Evolutionary conservation across 1,284 basidiomycete species (phyloP).

Genomic region (Boletus mariae): DNA sequence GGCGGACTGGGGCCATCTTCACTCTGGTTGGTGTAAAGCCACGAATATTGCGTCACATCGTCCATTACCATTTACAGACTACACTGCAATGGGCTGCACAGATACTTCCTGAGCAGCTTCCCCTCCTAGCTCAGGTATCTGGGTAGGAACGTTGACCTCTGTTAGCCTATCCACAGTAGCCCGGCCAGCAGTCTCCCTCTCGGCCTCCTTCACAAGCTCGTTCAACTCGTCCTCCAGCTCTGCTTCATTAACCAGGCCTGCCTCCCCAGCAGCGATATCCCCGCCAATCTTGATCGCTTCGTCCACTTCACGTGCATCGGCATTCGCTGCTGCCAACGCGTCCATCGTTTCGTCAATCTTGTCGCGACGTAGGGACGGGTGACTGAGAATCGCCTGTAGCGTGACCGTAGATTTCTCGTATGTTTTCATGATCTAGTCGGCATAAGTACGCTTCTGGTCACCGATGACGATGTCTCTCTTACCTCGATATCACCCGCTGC

Average conservation of each 20-base stretch:
- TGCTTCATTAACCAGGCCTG: conserved; percentile 52
- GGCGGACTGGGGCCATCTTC: conserved; percentile 62
- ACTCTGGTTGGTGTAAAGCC: background rate
- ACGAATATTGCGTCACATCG: conserved; percentile 1
- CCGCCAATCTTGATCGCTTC: conserved; percentile 69
- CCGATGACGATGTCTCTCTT: conserved; percentile 11
- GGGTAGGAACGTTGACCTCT: conserved; percentile 16
- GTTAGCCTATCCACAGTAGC: conserved; percentile 20
- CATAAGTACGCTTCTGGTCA: background rate
- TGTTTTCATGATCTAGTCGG: conserved; percentile 74
- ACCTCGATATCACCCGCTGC: conserved; percentile 89
- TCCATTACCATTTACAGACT: conserved; percentile 13
- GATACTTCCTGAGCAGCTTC: background rate
- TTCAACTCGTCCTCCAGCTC: conserved; percentile 62
- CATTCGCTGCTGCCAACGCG: conserved; percentile 76
- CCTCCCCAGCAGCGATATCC: conserved; percentile 52
- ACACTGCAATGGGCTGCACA: conserved; percentile 11
- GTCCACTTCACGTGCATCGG: conserved; percentile 80
- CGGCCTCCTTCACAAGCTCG: conserved; percentile 48
- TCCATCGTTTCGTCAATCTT: conserved; percentile 85
- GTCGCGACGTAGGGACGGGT: conserved; percentile 76
- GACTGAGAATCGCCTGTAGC: conserved; percentile 69
- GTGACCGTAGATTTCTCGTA: conserved; percentile 82
- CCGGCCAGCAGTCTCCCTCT: conserved; percentile 33
- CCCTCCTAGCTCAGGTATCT: conserved; percentile 6